A percentile compares a stretch with the other conserved stretches of the same genome.
Conservation (phyloP, 1,139 yeast genomes). For the Protomyces gravidus region DNA sequence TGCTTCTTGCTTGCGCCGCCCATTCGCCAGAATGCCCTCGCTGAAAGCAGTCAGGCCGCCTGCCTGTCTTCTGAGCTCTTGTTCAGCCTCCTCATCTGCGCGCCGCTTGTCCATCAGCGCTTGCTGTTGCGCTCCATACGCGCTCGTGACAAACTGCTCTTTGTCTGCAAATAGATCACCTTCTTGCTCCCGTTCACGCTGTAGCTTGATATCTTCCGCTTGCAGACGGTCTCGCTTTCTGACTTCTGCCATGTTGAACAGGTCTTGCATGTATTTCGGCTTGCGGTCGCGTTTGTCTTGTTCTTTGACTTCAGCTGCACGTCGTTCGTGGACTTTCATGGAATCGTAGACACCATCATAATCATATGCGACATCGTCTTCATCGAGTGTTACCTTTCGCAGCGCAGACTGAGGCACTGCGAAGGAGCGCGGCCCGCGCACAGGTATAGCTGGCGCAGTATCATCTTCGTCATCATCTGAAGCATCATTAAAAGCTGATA, state of each 20-base stretch:
- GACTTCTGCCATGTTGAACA: conserved; percentile 44
- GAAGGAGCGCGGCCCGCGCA: neutral
- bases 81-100: conserved; percentile 38
- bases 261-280: conserved; percentile 44
- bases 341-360: conserved; percentile 44
- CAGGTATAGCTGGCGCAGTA: neutral
- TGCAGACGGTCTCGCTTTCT: conserved; percentile 45
- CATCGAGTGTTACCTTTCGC: neutral
- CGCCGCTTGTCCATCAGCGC: conserved; percentile 37
- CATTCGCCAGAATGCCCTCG: conserved; percentile 36
- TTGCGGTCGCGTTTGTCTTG: conserved; percentile 33
- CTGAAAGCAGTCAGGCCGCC: conserved; percentile 35
- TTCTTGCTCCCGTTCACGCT: conserved; percentile 41
- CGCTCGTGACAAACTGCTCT: conserved; percentile 47
- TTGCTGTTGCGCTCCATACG: conserved; percentile 44
- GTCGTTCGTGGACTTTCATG: conserved; percentile 40
- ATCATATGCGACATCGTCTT: conserved; percentile 36
- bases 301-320: conserved; percentile 13
- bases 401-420: conserved; percentile 6
- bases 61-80: conserved; percentile 9
- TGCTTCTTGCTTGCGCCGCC: conserved; percentile 35
- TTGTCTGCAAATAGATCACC: conserved; percentile 44
- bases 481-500: conserved; percentile 1
- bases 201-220: conserved; percentile 40
- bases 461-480: conserved; percentile 9